These are phyloP conservation scores for Gossypium anomalum DNA, from an alignment of 345 rosid genomes.

Conservation along the genomic window DNA sequence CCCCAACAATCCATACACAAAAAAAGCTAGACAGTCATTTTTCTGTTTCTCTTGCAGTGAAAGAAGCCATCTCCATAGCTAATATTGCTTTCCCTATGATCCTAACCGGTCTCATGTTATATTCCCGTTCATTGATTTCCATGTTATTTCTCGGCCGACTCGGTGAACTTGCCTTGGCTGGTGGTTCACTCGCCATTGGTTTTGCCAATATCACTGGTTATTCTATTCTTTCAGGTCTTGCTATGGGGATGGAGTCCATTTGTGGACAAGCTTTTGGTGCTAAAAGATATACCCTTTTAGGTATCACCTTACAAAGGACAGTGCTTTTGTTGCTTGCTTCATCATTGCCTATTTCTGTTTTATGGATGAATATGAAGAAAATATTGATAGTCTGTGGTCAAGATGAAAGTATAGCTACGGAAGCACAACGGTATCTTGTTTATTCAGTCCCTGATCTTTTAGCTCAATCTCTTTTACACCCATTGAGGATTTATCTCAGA, in stretches of 20 bases:
- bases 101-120: slow-evolving; percentile 67
- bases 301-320: slow-evolving; percentile 61
- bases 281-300: slow-evolving; percentile 43
- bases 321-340: slow-evolving; percentile 50
- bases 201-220: slow-evolving; percentile 92
- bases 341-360: slow-evolving; percentile 59
- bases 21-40: neutral
- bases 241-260: slow-evolving; percentile 89
- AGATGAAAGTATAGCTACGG: slow-evolving; percentile 48
- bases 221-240: slow-evolving; percentile 81
- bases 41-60: slow-evolving; percentile 27
- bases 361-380: slow-evolving; percentile 70
- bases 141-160: slow-evolving; percentile 70
- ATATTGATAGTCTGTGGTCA: slow-evolving; percentile 61
- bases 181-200: slow-evolving; percentile 80
- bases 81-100: slow-evolving; percentile 66
- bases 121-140: slow-evolving; percentile 82
- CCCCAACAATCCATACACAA: slow-evolving; percentile 6
- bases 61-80: slow-evolving; percentile 49
- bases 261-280: slow-evolving; percentile 94
- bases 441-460: slow-evolving; percentile 82
- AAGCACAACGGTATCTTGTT: slow-evolving; percentile 60
- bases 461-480: slow-evolving; percentile 73
- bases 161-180: slow-evolving; percentile 68
- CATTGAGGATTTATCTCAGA: slow-evolving; percentile 75